Percentiles rank a stretch among this genome's conserved stretches.
phyloP scores from a whole-genome alignment of 1,139 yeast species.

The Yamadazyma atlantica region DNA sequence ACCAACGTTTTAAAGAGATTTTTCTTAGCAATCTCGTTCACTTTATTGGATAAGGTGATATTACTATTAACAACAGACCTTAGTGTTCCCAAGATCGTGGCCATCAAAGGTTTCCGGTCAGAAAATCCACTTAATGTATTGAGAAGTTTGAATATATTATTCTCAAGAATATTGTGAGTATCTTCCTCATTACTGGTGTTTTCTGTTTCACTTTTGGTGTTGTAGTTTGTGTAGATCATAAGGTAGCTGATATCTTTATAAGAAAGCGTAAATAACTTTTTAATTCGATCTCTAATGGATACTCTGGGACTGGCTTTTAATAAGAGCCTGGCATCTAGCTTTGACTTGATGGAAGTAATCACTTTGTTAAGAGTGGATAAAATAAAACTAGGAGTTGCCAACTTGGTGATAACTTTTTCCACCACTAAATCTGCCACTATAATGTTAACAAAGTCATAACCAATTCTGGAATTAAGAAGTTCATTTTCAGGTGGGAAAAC shows the following conservation, averaged over 20 bases:
- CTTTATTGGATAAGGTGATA: conserved; percentile 11
- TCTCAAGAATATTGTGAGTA: conserved; percentile 12
- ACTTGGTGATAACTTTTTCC: conserved; percentile 25
- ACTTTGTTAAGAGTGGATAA: conserved; percentile 16
- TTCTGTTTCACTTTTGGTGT: background rate
- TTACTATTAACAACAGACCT: conserved; percentile 15
- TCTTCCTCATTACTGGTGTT: background rate
- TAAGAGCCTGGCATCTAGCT: conserved; percentile 3
- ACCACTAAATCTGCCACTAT: conserved; percentile 38
- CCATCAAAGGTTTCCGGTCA: conserved; percentile 28
- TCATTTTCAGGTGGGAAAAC: conserved; percentile 17
- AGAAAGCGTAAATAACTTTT: conserved; percentile 9
- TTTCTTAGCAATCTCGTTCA: conserved; percentile 20
- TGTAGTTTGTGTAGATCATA: conserved; percentile 11
- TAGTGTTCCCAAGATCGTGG: conserved; percentile 15
- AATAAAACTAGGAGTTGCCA: conserved; percentile 33
- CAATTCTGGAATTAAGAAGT: conserved; percentile 27
- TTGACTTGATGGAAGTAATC: conserved; percentile 1
- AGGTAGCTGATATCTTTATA: conserved; percentile 16
- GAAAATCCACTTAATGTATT: conserved; percentile 29
- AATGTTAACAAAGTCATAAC: conserved; percentile 26
- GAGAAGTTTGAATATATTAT: conserved; percentile 24
- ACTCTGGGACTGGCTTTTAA: conserved; percentile 2
- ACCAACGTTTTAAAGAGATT: conserved; percentile 16
- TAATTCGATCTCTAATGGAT: conserved; percentile 9